Evolutionary conservation across 1,284 basidiomycete genomes (phyloP), one percentile per base, ranked within the genome.

Genomic region (Pisolithus thermaeus): DNA sequence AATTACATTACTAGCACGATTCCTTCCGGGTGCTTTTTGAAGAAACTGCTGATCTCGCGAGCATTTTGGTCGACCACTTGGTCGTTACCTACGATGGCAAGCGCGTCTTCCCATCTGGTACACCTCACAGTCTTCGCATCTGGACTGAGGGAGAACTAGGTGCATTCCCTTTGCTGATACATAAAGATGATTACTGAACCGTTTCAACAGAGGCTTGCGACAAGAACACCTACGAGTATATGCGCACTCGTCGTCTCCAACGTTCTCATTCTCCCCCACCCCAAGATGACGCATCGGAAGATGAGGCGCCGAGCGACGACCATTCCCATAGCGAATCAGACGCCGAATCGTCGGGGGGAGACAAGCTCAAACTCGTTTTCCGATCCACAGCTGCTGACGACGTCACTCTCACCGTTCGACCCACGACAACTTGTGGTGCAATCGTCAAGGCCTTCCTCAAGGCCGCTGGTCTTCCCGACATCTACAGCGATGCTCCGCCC

Each of bases 381-480:
- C 84, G 84, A 18, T 85, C 84, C 3, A 69, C 68, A 7, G 59
- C 68, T 23, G 76, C 74, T 23, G 63, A 62, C 49, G 63, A 65
- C 23, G 80, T 89, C 47, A 73, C 74, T 1, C 72, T 90, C 27
- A 83, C 75, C 3, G 87, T 90, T 6, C 81, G 86, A 7, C 76
- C 79, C 3, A 84, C 83, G 14, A 87, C 87, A 12, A 87, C 79
- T 53, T 89, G 87, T 52, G 80, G 80, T 7, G 78, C 83, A 0
- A 84, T 89, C 53, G 77, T 90, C 35, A 78, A 78, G 58, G 83
- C 81, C 0, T 89, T 84, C 62, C 68, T 90, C 59, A 84, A 79
- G 64, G 80, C 77, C 56, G 77, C 79, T 3, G 81, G 77, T 1
- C 60, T 88, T 47, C 71, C 74, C 14, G 75, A 77, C 37, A 72